These are phyloP conservation scores for Neurospora crassa DNA, from an alignment of 2,329 filamentous ascomycete genomes.

Conservation along the genomic window DNA sequence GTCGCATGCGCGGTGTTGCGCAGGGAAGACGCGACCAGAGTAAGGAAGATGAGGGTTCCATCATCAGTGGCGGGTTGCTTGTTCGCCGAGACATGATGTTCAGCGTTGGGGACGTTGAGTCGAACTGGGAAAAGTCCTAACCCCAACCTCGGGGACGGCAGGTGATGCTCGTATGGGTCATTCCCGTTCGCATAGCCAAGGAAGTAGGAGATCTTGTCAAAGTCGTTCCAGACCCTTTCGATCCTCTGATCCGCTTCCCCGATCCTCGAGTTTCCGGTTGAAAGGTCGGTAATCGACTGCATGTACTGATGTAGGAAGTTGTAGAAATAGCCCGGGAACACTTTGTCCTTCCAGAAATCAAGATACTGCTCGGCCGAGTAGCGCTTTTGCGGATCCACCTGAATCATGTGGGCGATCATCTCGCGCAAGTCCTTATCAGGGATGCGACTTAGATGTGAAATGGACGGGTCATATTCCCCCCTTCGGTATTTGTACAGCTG, in stretches of 20 bases:
- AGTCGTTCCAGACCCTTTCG: conserved; percentile 85
- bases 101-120: conserved; percentile 77
- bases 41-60: conserved; percentile 85
- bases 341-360: conserved; percentile 82
- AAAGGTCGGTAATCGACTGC: conserved; percentile 87
- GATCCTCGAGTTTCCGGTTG: conserved; percentile 59
- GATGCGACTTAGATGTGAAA: conserved; percentile 74
- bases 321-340: conserved; percentile 95
- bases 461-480: conserved; percentile 82
- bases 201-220: conserved; percentile 96
- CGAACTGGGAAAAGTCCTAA: conserved; percentile 67
- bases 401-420: conserved; percentile 92
- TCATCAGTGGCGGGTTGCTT: conserved; percentile 64
- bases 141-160: conserved; percentile 38
- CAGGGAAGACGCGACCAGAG: conserved; percentile 77
- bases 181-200: conserved; percentile 60
- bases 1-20: conserved; percentile 81
- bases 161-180: conserved; percentile 18
- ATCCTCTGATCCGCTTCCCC: conserved; percentile 90
- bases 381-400: conserved; percentile 81
- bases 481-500: conserved; percentile 92
- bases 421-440: conserved; percentile 79
- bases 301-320: conserved; percentile 97
- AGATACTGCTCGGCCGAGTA: conserved; percentile 93
- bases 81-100: conserved; percentile 55